phyloP scores from a whole-genome alignment of 1,139 yeast genomes.

The Debaryomyces fabryi region DNA sequence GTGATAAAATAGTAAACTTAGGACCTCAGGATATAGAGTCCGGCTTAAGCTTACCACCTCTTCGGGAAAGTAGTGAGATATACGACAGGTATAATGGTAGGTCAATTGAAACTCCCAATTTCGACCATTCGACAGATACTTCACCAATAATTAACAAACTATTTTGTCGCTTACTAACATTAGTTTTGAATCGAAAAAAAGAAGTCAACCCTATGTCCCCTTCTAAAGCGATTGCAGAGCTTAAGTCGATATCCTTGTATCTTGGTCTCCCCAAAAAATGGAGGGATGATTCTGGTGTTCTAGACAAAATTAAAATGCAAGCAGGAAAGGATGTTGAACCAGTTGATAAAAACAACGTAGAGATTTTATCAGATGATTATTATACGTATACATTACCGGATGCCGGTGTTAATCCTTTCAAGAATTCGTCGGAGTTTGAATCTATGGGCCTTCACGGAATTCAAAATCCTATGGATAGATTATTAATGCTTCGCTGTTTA shows the following conservation, averaged over 20 bases:
- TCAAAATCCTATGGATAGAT: constrained; percentile 44
- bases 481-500: constrained; percentile 48
- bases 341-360: constrained; percentile 44
- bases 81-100: background rate
- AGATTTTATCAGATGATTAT: constrained; percentile 33
- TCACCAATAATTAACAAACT: constrained; percentile 39
- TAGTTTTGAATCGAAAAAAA: constrained; percentile 46
- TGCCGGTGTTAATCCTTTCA: constrained; percentile 34
- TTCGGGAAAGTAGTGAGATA: constrained; percentile 8
- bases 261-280: constrained; percentile 53
- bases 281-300: constrained; percentile 35
- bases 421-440: constrained; percentile 40
- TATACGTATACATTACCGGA: constrained; percentile 19
- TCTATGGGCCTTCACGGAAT: constrained; percentile 48
- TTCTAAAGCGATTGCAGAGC: constrained; percentile 42
- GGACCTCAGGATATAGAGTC: constrained; percentile 54
- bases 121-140: constrained; percentile 20
- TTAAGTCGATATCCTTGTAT: constrained; percentile 34
- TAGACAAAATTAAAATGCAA: constrained; percentile 18
- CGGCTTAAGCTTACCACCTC: constrained; percentile 45
- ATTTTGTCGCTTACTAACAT: constrained; percentile 37
- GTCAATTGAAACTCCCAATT: background rate
- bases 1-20: constrained; percentile 26
- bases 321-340: constrained; percentile 22
- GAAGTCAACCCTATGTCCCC: constrained; percentile 26